These are phyloP conservation scores for Pythium rhizo-oryzae DNA, from an alignment of 352 stramenopile genomes.

Conservation along the genomic window DNA sequence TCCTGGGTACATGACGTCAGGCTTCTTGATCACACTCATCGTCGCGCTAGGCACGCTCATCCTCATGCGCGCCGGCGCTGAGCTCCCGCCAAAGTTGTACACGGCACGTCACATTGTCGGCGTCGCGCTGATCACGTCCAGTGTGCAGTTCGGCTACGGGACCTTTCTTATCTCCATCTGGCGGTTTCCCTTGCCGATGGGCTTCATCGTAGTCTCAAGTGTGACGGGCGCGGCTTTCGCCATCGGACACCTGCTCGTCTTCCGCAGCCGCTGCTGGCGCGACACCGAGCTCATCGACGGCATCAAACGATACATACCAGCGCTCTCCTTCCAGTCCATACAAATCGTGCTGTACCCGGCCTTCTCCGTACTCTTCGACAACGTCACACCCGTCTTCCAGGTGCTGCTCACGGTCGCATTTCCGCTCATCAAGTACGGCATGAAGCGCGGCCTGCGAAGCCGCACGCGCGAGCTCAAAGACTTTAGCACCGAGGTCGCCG, in stretches of 20 bases:
- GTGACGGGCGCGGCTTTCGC: neutral
- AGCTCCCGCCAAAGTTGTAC: neutral
- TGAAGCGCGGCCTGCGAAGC: constrained; percentile 13
- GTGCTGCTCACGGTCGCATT: constrained; percentile 23
- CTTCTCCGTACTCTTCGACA: constrained; percentile 31
- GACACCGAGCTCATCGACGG: no score
- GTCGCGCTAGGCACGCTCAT: neutral
- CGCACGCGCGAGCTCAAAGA: constrained; percentile 11
- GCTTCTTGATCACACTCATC: constrained; percentile 1
- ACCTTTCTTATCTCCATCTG: neutral
- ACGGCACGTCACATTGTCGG: neutral
- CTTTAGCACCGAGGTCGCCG: constrained; percentile 18
- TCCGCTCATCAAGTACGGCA: constrained; percentile 24
- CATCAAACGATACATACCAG: constrained; percentile 5
- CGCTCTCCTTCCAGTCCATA: neutral
- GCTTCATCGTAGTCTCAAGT: neutral
- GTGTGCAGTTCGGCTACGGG: neutral
- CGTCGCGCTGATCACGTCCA: neutral
- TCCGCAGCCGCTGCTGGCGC: constrained; percentile 14
- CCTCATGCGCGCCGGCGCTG: neutral
- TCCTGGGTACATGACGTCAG: neutral
- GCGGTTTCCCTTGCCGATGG: constrained; percentile 12
- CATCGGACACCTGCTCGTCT: constrained; percentile 6
- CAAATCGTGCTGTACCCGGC: constrained; percentile 29
- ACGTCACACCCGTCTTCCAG: constrained; percentile 3